Conservation (phyloP, 441 rosid genomes). For the Sinapis alba region DNA sequence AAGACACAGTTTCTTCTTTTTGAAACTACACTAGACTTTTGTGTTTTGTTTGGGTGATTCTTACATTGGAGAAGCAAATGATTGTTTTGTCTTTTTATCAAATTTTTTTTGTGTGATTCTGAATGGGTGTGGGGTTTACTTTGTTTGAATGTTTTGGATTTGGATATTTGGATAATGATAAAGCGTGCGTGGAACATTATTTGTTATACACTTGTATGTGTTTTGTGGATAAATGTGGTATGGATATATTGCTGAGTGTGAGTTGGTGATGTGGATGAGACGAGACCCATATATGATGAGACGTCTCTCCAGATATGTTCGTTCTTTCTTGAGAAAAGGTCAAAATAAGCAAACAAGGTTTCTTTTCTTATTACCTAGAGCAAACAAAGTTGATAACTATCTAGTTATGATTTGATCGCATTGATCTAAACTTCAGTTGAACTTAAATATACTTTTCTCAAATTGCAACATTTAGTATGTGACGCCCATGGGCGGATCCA, state of each 20-base stretch:
- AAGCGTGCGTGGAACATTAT: constrained; percentile 28
- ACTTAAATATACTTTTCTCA: constrained; percentile 1
- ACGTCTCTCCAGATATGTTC: neutral
- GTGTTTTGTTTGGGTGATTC: constrained; percentile 3
- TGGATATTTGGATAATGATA: constrained; percentile 37
- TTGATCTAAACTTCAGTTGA: neutral
- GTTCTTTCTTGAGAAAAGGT: constrained; percentile 2
- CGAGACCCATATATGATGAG: constrained; percentile 6
- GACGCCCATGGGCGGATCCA: too few relatives aligned
- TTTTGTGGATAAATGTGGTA: constrained; percentile 23
- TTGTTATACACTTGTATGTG: neutral
- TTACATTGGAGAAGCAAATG: constrained; percentile 15
- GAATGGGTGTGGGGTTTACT: constrained; percentile 2
- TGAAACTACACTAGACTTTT: neutral
- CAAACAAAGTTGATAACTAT: constrained; percentile 6
- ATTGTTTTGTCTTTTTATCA: constrained; percentile 15
- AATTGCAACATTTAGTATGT: neutral
- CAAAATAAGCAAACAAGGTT: constrained; percentile 2
- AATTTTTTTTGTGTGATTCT: neutral
- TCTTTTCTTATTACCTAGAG: neutral
- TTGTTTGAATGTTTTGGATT: constrained; percentile 21
- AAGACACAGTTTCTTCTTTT: neutral
- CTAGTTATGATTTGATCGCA: neutral
- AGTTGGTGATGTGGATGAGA: constrained; percentile 17
- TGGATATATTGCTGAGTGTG: constrained; percentile 15